Base-by-base conservation (phyloP, 2,329 filamentous ascomycete genomes). In the Lecanosticta acicola region DNA sequence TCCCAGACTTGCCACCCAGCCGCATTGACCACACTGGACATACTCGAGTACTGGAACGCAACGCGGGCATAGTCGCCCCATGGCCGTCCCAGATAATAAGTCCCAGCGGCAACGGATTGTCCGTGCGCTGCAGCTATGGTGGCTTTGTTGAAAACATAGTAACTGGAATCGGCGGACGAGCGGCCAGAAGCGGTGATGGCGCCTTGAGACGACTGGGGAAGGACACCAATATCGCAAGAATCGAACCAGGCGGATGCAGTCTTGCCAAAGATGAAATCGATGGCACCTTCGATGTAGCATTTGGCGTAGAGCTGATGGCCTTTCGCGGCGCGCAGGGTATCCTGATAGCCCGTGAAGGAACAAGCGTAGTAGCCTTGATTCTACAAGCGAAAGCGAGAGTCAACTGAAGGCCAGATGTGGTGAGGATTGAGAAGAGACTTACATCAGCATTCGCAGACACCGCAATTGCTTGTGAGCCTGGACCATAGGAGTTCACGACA, bases 261-360 rank as follows among this genome's bases (percentile, higher is more conserved):
- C 62, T 78, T 70, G 42, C 79, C 73, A 58, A 82, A 83, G 53
- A 80, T 76, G 58, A 80, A 80, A 55, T 81, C 79, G 33, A 76
- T 75, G 2, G 76, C 74, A 19, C 78, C 78, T 39, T 76, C 71
- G 50, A 82, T 80, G 48, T 76, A 73, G 52, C 71, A 73, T 49
- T 73, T 73, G 20, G 72, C 75, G 57, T 79, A 82, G 29, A 80
- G 59, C 56, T 81, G 73, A 50, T 71, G 66, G 50, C 79, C 79
- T 43, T 65, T 68, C 55, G 78, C 61, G 38, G 65, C 59, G 3
- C 75, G 65, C 38, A 77, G 54, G 1, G 78, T 79, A 57, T 81
- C 79, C 61, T 83, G 77, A 56, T 71, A 77, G 16, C 78, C 77
- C 39, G 70, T 69, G 54, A 82, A 70, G 41, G 72, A 66, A 49